phyloP scores from a whole-genome alignment of 139 green algal species.

The Chlamydomonas schloesseri region DNA sequence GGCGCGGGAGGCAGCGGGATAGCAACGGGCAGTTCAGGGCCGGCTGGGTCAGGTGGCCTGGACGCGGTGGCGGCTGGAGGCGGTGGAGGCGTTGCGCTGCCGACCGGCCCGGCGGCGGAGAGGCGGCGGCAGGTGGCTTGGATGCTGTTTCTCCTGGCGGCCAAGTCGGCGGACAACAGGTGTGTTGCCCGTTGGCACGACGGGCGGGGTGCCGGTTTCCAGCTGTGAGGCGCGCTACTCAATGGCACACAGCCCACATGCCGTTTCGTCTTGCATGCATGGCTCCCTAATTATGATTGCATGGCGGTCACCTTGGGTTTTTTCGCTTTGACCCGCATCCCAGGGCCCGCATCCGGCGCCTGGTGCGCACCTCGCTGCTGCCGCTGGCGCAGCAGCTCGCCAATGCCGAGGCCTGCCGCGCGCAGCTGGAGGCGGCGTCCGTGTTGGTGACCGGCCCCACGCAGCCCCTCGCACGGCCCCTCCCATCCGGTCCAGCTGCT shows the following conservation, averaged over 20 bases:
- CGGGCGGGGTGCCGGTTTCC: no score
- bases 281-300: no score
- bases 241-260: no score
- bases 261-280: no score
- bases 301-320: no score
- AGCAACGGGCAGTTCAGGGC: no score
- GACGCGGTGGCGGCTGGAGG: neutral
- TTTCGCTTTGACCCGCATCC: no score
- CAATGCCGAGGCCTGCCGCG: slow-evolving; percentile 57
- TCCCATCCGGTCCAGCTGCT: neutral
- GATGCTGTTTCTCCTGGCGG: slow-evolving; percentile 65
- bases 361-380: slow-evolving; percentile 55
- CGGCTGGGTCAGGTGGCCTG: no score
- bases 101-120: slow-evolving; percentile 46
- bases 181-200: no score
- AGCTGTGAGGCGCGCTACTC: no score
- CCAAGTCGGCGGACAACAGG: slow-evolving; percentile 34
- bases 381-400: slow-evolving; percentile 64
- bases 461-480: neutral
- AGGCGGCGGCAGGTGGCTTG: slow-evolving; percentile 60
- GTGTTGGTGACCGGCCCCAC: neutral
- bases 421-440: neutral
- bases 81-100: neutral
- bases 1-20: no score
- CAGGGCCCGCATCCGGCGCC: slow-evolving; percentile 13